phyloP scores from a whole-genome alignment of 129 eudicot species.

The Helianthus tuberosus region DNA sequence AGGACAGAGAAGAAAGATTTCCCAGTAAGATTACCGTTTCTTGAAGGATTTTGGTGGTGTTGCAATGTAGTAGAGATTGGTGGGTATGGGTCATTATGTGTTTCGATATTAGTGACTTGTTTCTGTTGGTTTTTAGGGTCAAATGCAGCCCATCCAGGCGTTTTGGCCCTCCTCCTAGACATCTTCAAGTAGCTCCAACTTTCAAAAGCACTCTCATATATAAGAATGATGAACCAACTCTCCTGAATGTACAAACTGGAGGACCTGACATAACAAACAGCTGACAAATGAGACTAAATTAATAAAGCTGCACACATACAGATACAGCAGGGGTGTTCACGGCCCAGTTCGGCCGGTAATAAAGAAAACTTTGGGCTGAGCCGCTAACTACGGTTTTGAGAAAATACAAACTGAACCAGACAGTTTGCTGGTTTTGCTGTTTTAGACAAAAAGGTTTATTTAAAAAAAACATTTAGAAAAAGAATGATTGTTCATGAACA shows the following conservation, averaged over 20 bases:
- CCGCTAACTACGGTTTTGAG: too few relatives aligned
- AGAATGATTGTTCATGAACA: too few relatives aligned
- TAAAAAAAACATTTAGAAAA: too few relatives aligned
- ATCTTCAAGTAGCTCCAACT: slow-evolving; percentile 30
- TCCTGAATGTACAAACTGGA: slow-evolving; percentile 14
- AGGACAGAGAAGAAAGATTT: slow-evolving; percentile 68
- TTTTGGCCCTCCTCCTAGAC: slow-evolving; percentile 52
- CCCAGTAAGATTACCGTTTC: slow-evolving; percentile 21
- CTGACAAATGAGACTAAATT: background rate
- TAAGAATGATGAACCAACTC: slow-evolving; percentile 1
- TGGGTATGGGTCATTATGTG: slow-evolving; percentile 59
- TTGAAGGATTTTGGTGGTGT: slow-evolving; percentile 17
- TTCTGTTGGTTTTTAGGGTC: slow-evolving; percentile 58
- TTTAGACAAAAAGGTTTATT: too few relatives aligned
- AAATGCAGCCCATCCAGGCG: slow-evolving; percentile 93
- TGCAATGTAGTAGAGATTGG: slow-evolving; percentile 44
- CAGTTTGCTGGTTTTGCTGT: too few relatives aligned
- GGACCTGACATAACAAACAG: slow-evolving; percentile 19
- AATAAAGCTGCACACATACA: background rate
- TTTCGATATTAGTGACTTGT: slow-evolving; percentile 26
- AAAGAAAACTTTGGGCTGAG: too few relatives aligned
- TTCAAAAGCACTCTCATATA: background rate
- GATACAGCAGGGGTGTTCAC: background rate
- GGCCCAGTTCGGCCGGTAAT: too few relatives aligned
- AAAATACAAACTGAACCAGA: too few relatives aligned